These are phyloP conservation scores for Nothopassalora personata DNA, from an alignment of 2,329 filamentous ascomycete species.

Conservation along the genomic window DNA sequence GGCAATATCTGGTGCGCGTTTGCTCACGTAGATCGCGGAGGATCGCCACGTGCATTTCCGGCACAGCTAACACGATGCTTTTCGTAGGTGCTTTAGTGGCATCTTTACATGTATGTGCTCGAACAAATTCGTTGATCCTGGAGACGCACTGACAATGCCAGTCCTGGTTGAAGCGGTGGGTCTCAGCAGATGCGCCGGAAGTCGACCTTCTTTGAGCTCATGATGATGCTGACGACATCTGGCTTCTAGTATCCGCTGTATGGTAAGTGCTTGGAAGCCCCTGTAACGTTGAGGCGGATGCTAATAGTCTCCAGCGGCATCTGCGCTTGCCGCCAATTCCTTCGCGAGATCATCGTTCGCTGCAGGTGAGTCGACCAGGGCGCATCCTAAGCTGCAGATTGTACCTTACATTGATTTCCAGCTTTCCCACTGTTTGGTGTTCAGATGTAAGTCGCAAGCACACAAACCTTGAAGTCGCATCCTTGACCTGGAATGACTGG, in stretches of 20 bases:
- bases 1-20: conserved; percentile 41
- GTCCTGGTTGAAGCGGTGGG: conserved; percentile 19
- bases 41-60: too few species aligned
- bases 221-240: conserved; percentile 4
- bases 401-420: conserved; percentile 11
- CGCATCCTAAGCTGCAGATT: conserved; percentile 8
- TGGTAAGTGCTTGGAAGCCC: background rate
- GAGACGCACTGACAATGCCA: conserved; percentile 3
- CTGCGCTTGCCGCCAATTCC: conserved; percentile 46
- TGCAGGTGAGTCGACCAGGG: conserved; percentile 38
- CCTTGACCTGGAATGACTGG: background rate
- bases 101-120: conserved; percentile 8
- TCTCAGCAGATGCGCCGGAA: background rate
- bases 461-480: background rate
- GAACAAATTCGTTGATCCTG: background rate
- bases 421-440: conserved; percentile 42
- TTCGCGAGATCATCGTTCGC: conserved; percentile 47
- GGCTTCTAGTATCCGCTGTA: conserved; percentile 5
- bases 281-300: conserved; percentile 1
- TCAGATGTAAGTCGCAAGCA: conserved; percentile 40
- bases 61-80: background rate
- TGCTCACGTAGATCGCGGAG: background rate
- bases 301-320: conserved; percentile 45
- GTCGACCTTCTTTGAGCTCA: background rate
- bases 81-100: conserved; percentile 10